Evolutionary conservation across 768 basidiomycete species (phyloP), one percentile per base, ranked within the genome.

Genomic region (Termitomyces sp.): DNA sequence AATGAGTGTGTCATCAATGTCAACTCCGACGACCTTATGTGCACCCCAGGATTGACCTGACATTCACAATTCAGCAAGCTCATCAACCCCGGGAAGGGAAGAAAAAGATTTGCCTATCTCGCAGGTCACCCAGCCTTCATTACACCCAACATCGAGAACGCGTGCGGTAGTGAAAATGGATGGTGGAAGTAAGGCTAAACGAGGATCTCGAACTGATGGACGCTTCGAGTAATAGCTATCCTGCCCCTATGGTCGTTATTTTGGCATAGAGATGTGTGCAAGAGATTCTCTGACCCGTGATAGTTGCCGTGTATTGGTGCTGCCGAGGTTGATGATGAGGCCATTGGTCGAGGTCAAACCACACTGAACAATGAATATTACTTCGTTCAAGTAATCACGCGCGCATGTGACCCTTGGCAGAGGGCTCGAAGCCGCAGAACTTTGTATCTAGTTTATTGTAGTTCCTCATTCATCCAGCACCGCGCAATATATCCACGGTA

Each of bases 141-240:
- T 96, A 67, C 90, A 92, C 0, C 93, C 93, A 0, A 95, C 72
- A 70, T 96, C 93, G 12, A 96, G 77, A 3, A 94, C 86, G 48
- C 76, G 73, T 57, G 82, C 81, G 15, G 70, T 79, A 3, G 58
- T 28, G 63, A 94, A 85, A 34, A 88, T 72, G 1, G 69, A 62
- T 4, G 69, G 41, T 0, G 86, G 85, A 1, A 96, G 72, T 18
- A 86, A 71, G 0, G 78, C 75, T 2, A 96, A 77, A 16, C 94
- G 82, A 0, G 82, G 78, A 68, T 94, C 90, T 34, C 71, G 71
- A 1, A 76, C 65, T 22, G 74, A 76, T 0, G 84, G 85, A 5
- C 90, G 81, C 70, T 89, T 91, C n/a, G 77, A 73, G 73, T 94
- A 94, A 66, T 92, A 93, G 41, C 88, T 88, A 63, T 24, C 29